phyloP scores from a whole-genome alignment of 441 rosid genomes.

The Jatropha multifida region DNA sequence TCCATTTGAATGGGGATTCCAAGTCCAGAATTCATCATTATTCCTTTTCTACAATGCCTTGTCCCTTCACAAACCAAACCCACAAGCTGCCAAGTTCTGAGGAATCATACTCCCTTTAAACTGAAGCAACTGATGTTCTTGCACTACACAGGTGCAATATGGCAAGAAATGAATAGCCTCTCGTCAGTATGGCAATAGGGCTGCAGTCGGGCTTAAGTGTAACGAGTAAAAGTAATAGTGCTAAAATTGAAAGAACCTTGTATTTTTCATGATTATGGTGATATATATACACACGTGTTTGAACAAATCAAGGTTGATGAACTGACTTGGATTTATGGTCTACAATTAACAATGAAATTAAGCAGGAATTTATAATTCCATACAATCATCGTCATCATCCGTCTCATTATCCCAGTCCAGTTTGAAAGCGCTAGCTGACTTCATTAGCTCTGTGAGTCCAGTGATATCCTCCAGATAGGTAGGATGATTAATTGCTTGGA shows the following conservation, averaged over 20 bases:
- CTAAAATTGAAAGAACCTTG: background rate
- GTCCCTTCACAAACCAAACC: background rate
- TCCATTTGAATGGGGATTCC: no score
- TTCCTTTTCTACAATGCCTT: background rate
- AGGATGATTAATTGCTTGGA: conserved; percentile 85
- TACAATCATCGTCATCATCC: conserved; percentile 34
- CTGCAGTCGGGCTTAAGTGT: background rate
- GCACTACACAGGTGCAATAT: background rate
- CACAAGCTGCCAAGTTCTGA: background rate
- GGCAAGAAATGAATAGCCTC: background rate
- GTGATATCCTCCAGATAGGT: conserved; percentile 95
- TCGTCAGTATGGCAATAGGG: background rate
- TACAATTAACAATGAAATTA: background rate
- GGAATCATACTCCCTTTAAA: background rate
- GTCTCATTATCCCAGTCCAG: conserved; percentile 75
- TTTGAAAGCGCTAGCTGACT: conserved; percentile 60
- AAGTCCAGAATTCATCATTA: background rate
- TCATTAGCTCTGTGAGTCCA: conserved; percentile 83
- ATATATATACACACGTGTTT: background rate
- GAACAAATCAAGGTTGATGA: background rate
- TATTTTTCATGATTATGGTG: background rate
- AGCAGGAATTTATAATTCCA: conserved; percentile 37
- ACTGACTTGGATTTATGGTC: background rate
- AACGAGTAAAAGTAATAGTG: background rate
- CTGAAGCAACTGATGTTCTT: background rate